Conservation (phyloP, 139 green algal species). For the Chlorella sp. region DNA sequence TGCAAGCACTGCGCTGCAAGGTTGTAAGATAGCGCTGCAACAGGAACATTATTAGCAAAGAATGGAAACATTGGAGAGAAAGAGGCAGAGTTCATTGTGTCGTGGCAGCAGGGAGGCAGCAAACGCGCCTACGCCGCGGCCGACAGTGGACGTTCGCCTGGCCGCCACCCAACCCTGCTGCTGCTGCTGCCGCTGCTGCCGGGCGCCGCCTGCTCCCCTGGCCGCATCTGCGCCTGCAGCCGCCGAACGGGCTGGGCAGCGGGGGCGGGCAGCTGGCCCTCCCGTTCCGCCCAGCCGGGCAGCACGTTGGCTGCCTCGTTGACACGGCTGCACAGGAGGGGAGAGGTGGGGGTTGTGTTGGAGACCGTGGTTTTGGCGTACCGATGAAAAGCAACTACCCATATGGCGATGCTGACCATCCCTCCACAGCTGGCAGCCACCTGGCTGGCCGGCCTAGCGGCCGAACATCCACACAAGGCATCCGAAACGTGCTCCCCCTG, state of each 20-base stretch:
- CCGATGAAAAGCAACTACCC: neutral
- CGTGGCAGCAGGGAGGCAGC: too few species aligned
- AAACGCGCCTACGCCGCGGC: too few species aligned
- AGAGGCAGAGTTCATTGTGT: too few species aligned
- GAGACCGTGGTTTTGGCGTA: neutral
- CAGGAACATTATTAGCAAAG: too few species aligned
- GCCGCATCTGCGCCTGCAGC: too few species aligned
- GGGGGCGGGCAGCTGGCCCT: neutral
- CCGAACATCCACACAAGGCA: neutral
- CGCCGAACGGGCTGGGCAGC: neutral
- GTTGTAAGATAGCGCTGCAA: too few species aligned
- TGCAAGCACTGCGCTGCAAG: too few species aligned
- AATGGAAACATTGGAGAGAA: too few species aligned
- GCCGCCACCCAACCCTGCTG: too few species aligned
- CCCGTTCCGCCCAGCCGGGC: constrained; percentile 35
- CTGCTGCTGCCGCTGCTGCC: too few species aligned
- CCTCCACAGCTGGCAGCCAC: neutral
- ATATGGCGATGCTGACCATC: neutral
- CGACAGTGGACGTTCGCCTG: too few species aligned
- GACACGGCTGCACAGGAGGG: neutral
- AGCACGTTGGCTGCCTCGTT: constrained; percentile 51
- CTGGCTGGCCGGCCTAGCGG: neutral
- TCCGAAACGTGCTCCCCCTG: neutral
- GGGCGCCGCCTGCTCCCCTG: too few species aligned
- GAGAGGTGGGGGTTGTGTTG: neutral